Evolutionary conservation across 108 stramenopile genomes (phyloP).

Genomic region (Nannochloropsis gaditana): DNA sequence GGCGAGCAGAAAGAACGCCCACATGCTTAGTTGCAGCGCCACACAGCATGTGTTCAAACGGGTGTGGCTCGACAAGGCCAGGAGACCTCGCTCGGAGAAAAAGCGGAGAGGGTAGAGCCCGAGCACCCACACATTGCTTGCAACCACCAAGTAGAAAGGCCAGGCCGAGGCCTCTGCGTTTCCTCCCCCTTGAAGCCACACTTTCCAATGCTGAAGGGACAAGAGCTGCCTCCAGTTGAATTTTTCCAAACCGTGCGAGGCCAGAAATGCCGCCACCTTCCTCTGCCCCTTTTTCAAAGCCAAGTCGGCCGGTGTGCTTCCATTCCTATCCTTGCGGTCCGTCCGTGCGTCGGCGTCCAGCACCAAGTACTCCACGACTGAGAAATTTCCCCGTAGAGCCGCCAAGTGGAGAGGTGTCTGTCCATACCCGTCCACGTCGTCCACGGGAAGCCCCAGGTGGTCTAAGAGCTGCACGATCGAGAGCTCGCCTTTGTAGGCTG

Average conservation of each 20-base stretch:
- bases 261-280: constrained; percentile 57
- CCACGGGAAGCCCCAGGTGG: constrained; percentile 62
- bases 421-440: constrained; percentile 66
- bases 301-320: constrained; percentile 33
- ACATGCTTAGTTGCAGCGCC: constrained; percentile 41
- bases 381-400: constrained; percentile 72
- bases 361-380: constrained; percentile 55
- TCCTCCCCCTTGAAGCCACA: constrained; percentile 13
- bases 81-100: not conserved
- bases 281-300: constrained; percentile 67
- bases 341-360: constrained; percentile 25
- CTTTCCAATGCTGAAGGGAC: constrained; percentile 44
- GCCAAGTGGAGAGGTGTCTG: constrained; percentile 91
- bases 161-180: constrained; percentile 57
- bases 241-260: constrained; percentile 23
- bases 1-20: constrained; percentile 61
- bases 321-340: constrained; percentile 26
- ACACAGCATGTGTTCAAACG: constrained; percentile 43
- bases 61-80: not conserved
- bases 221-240: constrained; percentile 24
- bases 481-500: constrained; percentile 84
- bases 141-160: constrained; percentile 66
- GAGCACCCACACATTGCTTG: constrained; percentile 51
- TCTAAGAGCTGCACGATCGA: constrained; percentile 76
- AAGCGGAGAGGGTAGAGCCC: constrained; percentile 50